Percentiles rank a stretch among this genome's conserved stretches.
Conservation (phyloP, 306 rosid genomes). For the Rosa lucieae region DNA sequence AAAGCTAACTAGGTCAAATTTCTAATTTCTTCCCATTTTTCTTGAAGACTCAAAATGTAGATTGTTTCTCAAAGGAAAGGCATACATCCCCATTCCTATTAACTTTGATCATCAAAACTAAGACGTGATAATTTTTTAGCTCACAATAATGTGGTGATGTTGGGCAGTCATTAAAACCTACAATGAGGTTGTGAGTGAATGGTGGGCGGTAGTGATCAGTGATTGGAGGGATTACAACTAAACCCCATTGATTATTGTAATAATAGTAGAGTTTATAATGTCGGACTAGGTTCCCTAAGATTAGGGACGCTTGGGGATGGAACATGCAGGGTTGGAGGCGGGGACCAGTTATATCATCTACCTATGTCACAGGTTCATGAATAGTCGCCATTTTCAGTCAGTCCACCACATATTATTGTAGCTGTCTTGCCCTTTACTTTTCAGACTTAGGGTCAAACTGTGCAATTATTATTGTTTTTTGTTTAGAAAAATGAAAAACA, state of each 20-base stretch:
- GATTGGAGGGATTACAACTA: not conserved
- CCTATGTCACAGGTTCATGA: constrained; percentile 7
- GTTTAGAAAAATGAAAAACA: not conserved
- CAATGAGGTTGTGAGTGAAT: not conserved
- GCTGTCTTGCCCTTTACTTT: not conserved
- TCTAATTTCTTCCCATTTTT: not conserved
- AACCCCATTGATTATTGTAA: not conserved
- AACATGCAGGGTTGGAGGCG: constrained; percentile 10
- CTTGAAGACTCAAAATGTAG: not conserved
- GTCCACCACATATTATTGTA: not conserved
- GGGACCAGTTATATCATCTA: constrained; percentile 4
- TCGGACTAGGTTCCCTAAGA: constrained; percentile 3
- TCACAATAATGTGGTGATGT: not conserved
- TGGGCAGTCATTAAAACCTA: not conserved
- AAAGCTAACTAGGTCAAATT: not conserved
- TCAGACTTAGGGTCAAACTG: constrained; percentile 6
- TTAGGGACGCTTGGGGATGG: constrained; percentile 8
- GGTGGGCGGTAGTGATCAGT: not conserved
- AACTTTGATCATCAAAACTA: not conserved
- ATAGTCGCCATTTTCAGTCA: not conserved
- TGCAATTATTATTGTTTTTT: not conserved
- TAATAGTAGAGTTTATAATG: not conserved
- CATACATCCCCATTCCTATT: not conserved
- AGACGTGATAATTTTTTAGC: not conserved
- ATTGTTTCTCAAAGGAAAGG: not conserved